A percentile compares a stretch with the other conserved stretches of the same genome.
Evolutionary conservation across 2,329 filamentous ascomycete species (phyloP).

Genomic region (Fusarium sp.): DNA sequence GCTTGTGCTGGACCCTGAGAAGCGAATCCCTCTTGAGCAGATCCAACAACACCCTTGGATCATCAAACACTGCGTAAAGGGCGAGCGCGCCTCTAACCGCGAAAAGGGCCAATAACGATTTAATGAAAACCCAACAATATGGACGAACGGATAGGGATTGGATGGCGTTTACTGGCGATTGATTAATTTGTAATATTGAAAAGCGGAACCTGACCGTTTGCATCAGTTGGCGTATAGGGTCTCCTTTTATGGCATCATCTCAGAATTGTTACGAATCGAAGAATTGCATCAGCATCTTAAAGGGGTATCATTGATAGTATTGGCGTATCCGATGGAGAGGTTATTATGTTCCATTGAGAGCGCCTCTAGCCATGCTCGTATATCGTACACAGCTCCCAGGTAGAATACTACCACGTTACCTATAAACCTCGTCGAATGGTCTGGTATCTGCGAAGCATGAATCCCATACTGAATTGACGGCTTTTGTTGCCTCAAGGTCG

Average conservation of each 20-base stretch:
- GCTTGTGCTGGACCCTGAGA: conserved; percentile 91
- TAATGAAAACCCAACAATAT: conserved; percentile 31
- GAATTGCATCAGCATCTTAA: conserved; percentile 23
- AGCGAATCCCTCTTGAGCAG: conserved; percentile 88
- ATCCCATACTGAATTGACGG: conserved; percentile 98
- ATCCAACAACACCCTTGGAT: conserved; percentile 96
- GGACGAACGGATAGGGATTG: conserved; percentile 29
- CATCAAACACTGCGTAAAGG: conserved; percentile 86
- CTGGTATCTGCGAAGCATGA: conserved; percentile 94
- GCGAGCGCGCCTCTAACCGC: conserved; percentile 63
- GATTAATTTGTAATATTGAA: conserved; percentile 22
- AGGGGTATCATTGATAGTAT: conserved; percentile 45
- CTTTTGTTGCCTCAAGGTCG: conserved; percentile 84
- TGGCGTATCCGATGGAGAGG: conserved; percentile 34
- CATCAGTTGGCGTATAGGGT: conserved; percentile 49
- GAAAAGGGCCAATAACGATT: conserved; percentile 54
- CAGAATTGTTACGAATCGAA: conserved; percentile 25
- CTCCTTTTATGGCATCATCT: conserved; percentile 38
- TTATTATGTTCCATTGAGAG: conserved; percentile 21
- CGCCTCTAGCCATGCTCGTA: conserved; percentile 16
- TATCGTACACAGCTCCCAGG: conserved; percentile 41
- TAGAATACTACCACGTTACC: conserved; percentile 57
- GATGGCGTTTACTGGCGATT: conserved; percentile 39
- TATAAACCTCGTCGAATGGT: conserved; percentile 97
- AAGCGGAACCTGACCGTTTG: conserved; percentile 38